Percentiles rank a stretch among this genome's conserved stretches.
Evolutionary conservation across 2,329 filamentous ascomycete genomes (phyloP).

Genomic region (Dothistroma septosporum): DNA sequence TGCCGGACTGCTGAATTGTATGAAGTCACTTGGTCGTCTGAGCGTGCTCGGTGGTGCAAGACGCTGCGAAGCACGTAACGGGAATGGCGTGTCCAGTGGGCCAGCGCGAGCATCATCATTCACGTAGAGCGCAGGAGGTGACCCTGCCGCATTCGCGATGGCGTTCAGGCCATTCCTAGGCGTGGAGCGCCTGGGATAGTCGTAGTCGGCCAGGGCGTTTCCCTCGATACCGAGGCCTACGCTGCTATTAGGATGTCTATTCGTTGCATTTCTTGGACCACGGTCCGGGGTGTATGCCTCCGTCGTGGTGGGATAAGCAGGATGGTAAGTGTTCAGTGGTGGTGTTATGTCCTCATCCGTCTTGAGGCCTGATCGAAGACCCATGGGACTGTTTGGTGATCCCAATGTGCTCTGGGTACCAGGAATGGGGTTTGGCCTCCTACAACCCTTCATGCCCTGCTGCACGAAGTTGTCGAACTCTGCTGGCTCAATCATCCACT

Average conservation of each 20-base stretch:
- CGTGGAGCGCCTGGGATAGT: conserved; percentile 30
- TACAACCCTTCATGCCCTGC: conserved; percentile 51
- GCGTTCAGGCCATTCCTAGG: conserved; percentile 36
- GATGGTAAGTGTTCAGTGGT: conserved; percentile 38
- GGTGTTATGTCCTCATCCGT: conserved; percentile 40
- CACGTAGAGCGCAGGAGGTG: conserved; percentile 37
- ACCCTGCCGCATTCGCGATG: conserved; percentile 36
- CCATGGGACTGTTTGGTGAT: conserved; percentile 54
- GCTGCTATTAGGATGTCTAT: conserved; percentile 21
- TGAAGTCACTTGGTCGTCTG: conserved; percentile 76
- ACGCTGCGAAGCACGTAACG: conserved; percentile 49
- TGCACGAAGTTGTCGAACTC: conserved; percentile 82
- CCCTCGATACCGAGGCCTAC: conserved; percentile 33
- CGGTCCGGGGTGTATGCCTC: conserved; percentile 55
- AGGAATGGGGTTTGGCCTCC: conserved; percentile 35
- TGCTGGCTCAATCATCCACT: conserved; percentile 89
- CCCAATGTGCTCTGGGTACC: conserved; percentile 35
- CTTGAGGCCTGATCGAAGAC: conserved; percentile 43
- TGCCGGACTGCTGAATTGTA: conserved; percentile 79
- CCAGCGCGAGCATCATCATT: conserved; percentile 35
- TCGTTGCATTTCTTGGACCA: conserved; percentile 41
- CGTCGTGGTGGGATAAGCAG: conserved; percentile 46
- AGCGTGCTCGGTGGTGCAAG: conserved; percentile 76
- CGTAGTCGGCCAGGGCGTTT: conserved; percentile 26
- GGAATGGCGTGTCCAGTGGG: conserved; percentile 37